Percentiles rank a stretch among this genome's conserved stretches.
These are phyloP conservation scores for Colletotrichum shisoi DNA, from an alignment of 2,329 filamentous ascomycete species.

Conservation along the genomic window DNA sequence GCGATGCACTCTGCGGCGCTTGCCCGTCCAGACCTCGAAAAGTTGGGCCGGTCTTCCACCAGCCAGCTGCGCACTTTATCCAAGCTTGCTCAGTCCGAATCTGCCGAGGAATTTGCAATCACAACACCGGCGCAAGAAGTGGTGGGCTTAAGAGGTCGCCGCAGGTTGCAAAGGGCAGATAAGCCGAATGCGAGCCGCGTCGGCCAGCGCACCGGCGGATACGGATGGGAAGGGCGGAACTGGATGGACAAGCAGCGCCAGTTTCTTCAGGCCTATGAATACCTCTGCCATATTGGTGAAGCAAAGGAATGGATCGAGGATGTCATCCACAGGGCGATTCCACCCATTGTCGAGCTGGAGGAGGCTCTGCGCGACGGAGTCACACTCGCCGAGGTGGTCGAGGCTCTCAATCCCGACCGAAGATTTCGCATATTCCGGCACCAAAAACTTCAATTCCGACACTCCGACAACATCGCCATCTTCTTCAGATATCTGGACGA, in stretches of 20 bases:
- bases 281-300: conserved; percentile 97
- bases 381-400: conserved; percentile 91
- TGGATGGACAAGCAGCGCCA: conserved; percentile 99
- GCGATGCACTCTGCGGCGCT: conserved; percentile 58
- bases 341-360: conserved; percentile 91
- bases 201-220: conserved; percentile 59
- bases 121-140: conserved; percentile 83
- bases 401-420: conserved; percentile 81
- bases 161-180: conserved; percentile 78
- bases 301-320: conserved; percentile 99
- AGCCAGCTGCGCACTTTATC: conserved; percentile 88
- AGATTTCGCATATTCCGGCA: conserved; percentile 84
- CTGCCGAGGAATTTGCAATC: conserved; percentile 81
- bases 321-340: conserved; percentile 82
- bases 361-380: conserved; percentile 92
- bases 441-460: conserved; percentile 85
- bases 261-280: conserved; percentile 96
- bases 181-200: conserved; percentile 59
- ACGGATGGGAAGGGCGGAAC: conserved; percentile 81
- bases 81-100: conserved; percentile 77
- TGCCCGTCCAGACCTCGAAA: conserved; percentile 76
- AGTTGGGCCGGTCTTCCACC: conserved; percentile 86
- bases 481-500: conserved; percentile 96
- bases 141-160: conserved; percentile 82
- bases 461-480: conserved; percentile 96